Evolutionary conservation across 805 yeast genomes (phyloP).

Genomic region (Wickerhamiella kurtzmanii): DNA sequence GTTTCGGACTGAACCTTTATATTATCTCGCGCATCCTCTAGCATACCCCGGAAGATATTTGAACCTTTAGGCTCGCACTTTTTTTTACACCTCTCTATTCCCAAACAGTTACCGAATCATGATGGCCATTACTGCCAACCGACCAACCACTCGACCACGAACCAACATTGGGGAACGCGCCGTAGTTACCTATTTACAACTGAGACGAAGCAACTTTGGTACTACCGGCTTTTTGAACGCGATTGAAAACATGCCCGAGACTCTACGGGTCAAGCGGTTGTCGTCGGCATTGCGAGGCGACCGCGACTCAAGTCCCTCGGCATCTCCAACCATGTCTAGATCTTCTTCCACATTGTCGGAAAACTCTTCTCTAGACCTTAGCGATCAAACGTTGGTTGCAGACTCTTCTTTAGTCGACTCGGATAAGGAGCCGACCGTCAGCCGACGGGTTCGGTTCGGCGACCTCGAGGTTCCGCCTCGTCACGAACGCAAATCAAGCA

Average conservation of each 20-base stretch:
- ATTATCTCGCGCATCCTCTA: no score
- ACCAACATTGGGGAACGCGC: neutral
- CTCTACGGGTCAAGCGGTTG: neutral
- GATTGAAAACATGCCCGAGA: neutral
- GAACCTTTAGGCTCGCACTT: no score
- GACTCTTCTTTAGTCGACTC: neutral
- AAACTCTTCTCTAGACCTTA: neutral
- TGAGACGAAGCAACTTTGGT: neutral
- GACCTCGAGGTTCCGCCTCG: neutral
- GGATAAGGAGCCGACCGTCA: neutral
- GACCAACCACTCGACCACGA: neutral
- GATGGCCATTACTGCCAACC: neutral
- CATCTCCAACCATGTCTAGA: neutral
- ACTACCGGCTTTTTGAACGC: neutral
- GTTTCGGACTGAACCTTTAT: no score
- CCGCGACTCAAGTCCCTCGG: neutral
- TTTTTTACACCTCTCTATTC: no score
- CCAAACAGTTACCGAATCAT: no score
- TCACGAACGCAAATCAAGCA: neutral
- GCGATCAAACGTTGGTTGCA: neutral
- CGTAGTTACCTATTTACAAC: neutral
- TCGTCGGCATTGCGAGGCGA: neutral
- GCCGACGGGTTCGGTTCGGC: neutral
- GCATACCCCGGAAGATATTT: no score
- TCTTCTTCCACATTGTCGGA: neutral